phyloP scores from a whole-genome alignment of 305 asterid genomes.

The Fraxinus baroniana region DNA sequence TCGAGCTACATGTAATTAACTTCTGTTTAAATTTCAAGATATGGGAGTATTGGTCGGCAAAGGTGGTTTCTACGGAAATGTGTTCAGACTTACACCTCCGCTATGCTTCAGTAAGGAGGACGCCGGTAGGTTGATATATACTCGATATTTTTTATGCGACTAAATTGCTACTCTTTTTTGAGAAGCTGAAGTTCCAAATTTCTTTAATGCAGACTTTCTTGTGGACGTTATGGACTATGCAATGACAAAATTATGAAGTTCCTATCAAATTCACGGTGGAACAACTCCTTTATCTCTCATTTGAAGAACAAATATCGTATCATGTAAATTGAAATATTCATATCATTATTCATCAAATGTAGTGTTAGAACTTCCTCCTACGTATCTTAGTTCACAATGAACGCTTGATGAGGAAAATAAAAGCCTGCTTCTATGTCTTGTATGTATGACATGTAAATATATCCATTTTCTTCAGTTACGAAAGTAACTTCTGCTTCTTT shows the following conservation, averaged over 20 bases:
- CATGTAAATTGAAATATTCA: neutral
- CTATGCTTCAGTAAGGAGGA: constrained; percentile 1
- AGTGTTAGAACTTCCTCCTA: neutral
- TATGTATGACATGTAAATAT: too few species aligned
- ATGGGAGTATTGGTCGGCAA: neutral
- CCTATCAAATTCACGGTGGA: neutral
- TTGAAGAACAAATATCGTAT: neutral
- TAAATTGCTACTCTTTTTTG: too few species aligned
- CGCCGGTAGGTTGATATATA: neutral
- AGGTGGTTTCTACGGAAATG: constrained; percentile 9
- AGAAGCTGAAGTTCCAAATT: too few species aligned
- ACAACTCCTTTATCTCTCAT: too few species aligned
- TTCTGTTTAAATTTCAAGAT: neutral
- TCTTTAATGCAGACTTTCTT: constrained; percentile 51
- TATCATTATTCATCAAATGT: neutral
- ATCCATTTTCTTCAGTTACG: too few species aligned
- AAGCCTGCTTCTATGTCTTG: neutral
- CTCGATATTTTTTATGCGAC: too few species aligned
- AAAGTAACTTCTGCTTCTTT: too few species aligned
- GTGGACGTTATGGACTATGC: constrained; percentile 83
- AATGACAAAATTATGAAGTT: constrained; percentile 55
- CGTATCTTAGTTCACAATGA: too few species aligned
- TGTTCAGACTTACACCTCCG: neutral
- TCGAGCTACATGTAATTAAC: neutral
- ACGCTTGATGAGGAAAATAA: neutral